Percentiles rank a stretch among this genome's conserved stretches.
Conservation (phyloP, 805 yeast species). For the Metschnikowia drakensbergensis region DNA sequence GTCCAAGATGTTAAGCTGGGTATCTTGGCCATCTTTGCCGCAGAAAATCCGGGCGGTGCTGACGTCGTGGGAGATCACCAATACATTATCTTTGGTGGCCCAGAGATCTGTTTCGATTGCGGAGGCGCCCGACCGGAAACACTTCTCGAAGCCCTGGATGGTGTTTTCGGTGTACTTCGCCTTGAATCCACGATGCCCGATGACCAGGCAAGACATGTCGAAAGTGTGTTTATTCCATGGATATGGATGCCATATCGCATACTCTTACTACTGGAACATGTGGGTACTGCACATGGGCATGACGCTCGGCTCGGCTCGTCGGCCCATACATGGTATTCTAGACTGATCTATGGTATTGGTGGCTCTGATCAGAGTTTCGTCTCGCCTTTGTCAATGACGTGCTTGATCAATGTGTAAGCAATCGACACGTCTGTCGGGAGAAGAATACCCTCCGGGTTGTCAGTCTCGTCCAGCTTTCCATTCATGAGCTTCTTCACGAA, state of each 20-base stretch:
- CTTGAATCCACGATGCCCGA: constrained; percentile 45
- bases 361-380: constrained; percentile 8
- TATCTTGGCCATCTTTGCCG: constrained; percentile 30
- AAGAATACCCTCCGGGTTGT: constrained; percentile 34
- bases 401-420: constrained; percentile 42
- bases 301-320: neutral
- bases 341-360: no score
- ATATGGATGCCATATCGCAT: neutral
- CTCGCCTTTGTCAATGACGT: constrained; percentile 31
- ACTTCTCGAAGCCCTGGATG: constrained; percentile 32
- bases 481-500: constrained; percentile 45
- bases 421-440: constrained; percentile 45
- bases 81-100: constrained; percentile 34
- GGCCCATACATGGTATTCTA: neutral
- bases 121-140: constrained; percentile 37
- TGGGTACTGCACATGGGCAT: neutral
- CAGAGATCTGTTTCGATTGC: constrained; percentile 42
- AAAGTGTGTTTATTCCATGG: neutral
- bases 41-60: constrained; percentile 37
- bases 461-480: constrained; percentile 19
- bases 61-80: constrained; percentile 40
- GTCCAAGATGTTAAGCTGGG: constrained; percentile 33
- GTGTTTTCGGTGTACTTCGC: constrained; percentile 40
- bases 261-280: neutral
- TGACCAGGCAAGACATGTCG: constrained; percentile 19